Conservation (phyloP, 139 green algal species). For the Coelastrella sp. region DNA sequence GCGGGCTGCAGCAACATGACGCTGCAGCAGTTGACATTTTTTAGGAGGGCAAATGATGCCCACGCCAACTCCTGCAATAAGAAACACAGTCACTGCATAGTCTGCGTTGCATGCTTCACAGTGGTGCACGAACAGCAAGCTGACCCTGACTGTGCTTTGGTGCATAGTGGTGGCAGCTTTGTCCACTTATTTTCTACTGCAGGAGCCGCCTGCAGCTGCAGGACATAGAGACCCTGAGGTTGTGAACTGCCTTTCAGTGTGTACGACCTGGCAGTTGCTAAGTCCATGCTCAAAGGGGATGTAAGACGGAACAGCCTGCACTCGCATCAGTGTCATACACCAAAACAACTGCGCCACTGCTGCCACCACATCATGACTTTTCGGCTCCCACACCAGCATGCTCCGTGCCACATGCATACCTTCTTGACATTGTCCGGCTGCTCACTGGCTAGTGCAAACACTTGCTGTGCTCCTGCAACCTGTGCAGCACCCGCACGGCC, state of each 20-base stretch:
- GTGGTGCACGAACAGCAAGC: not conserved
- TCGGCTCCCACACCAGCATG: not conserved
- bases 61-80: slow-evolving; percentile 84
- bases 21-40: slow-evolving; percentile 87
- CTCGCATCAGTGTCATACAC: not conserved
- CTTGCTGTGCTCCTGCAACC: slow-evolving; percentile 59
- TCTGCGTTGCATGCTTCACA: not conserved
- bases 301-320: not conserved
- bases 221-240: too few relatives aligned
- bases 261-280: too few relatives aligned
- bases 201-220: too few relatives aligned
- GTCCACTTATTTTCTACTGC: too few relatives aligned
- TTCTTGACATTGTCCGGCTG: not conserved
- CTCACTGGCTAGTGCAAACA: slow-evolving; percentile 49
- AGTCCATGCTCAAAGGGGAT: not conserved
- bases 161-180: not conserved
- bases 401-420: not conserved
- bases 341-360: not conserved
- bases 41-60: slow-evolving; percentile 83
- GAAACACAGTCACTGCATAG: not conserved
- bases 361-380: not conserved
- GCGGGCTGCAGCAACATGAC: slow-evolving; percentile 61
- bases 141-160: not conserved
- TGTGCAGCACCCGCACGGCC: slow-evolving; percentile 61
- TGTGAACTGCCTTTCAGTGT: too few relatives aligned